Evolutionary conservation across 2,329 filamentous ascomycete genomes (phyloP), one percentile per base, ranked within the genome.

Genomic region (Monilinia vaccinii-corymbosi): DNA sequence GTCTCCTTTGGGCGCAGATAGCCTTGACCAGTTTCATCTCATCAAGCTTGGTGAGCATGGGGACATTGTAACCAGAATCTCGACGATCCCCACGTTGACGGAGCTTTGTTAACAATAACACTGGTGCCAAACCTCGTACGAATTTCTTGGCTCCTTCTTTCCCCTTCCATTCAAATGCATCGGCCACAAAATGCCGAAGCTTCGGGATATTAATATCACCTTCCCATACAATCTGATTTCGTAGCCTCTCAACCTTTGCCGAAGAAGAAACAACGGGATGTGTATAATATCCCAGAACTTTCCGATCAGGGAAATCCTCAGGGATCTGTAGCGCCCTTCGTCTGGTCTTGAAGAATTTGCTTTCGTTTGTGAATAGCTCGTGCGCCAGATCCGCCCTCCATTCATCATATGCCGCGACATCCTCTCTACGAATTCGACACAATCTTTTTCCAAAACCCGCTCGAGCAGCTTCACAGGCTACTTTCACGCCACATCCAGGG

Each of bases 91-190:
- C 72, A 67, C 71, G 65, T 65, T 64, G 69, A 68, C 68, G 78
- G 64, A 85, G 77, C 62, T 81, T 84, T 62, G 81, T 82, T 16
- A 84, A 78, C 3, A 97, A 76, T 1, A 97, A 75, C 9, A 87
- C 85, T 13, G 91, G 89, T 0, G 91, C 88, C 13, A 97, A 76
- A 32, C 89, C 87, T 16, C 87, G 83, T 32, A 96, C 85, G 62
- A 96, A 89, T 69, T 96, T 96, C 69, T 88, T 82, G 18, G 92
- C 91, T 0, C 92, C 93, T 55, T 81, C 80, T 32, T 85, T 81
- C 67, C 85, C 87, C 5, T 81, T 83, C 94, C 94, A 99, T 61
- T 92, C 91, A 65, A 99, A 95, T 0, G 86, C 87, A 64, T 95
- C 86, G 1, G 81, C 80, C 0, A 86, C 82, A 71, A 96, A 97